Percentiles rank a stretch among this genome's conserved stretches.
Evolutionary conservation across 176 grass and related monocot genomes (phyloP).

Genomic region (Themeda triandra): DNA sequence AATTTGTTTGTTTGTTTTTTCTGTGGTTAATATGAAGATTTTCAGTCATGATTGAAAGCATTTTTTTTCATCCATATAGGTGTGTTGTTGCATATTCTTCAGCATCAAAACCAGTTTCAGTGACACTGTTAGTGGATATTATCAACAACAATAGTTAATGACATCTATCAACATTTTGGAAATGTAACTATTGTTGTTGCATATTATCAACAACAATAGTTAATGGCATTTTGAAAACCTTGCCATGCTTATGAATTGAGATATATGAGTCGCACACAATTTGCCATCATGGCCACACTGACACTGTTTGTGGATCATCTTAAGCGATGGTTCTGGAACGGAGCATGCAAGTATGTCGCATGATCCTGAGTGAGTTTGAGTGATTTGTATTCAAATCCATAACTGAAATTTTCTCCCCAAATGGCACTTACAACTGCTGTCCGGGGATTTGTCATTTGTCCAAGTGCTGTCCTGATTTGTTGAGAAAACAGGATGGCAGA

Average conservation of each 20-base stretch:
- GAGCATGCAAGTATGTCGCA: background rate
- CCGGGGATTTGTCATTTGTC: background rate
- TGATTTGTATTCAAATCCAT: background rate
- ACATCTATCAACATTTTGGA: background rate
- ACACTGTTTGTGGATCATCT: background rate
- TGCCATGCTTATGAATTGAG: too few relatives aligned
- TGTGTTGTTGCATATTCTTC: background rate
- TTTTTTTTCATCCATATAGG: background rate
- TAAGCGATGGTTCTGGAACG: background rate
- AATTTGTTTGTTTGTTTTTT: background rate
- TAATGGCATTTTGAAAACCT: too few relatives aligned
- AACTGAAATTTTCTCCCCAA: background rate
- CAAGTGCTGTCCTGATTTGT: background rate
- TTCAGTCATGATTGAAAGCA: background rate
- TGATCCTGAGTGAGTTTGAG: background rate
- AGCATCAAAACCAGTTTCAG: background rate
- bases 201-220: too few relatives aligned
- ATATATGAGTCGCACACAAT: too few relatives aligned
- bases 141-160: background rate
- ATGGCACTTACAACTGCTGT: too few relatives aligned
- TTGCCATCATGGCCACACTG: background rate
- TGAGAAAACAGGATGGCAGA: constrained; percentile 1
- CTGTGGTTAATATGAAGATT: background rate
- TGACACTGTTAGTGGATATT: background rate
- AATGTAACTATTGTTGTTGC: too few relatives aligned